Evolutionary conservation across 2,329 filamentous ascomycete species (phyloP), one percentile per base, ranked within the genome.

Genomic region (Peltaster fructicola): DNA sequence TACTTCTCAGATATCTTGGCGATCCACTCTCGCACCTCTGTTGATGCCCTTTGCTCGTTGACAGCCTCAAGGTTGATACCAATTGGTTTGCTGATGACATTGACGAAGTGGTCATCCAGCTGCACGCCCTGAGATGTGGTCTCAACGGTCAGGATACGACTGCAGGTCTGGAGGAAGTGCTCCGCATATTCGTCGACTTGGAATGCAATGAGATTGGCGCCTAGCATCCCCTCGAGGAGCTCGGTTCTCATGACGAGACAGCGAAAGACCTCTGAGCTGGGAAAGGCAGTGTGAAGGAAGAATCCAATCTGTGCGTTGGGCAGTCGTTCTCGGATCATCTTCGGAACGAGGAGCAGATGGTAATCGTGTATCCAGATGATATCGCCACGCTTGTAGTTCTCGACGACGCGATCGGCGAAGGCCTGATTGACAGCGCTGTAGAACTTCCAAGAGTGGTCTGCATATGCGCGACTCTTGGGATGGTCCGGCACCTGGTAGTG

Each of bases 401-500:
- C 75, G 23, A 91, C 62, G 30, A 95, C 82, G 46, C 74, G 75
- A 47, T 93, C 78, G 15, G 85, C 85, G 52, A 95, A 93, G 3
- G 76, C 80, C 50, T 88, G 76, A 54, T 93, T 93, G 44, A 93
- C 66, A 26, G 79, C 80, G 45, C 82, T 76, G 43, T 95, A 95
- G 57, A 80, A 91, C 38, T 82, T 68, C 81, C 84, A 95, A 1
- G 84, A 93, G 52, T 95, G 84, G 40, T 95, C 85, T 50, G 91
- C 77, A 49, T 92, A 95, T 0, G 85, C 85, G 33, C 95, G 95
- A 68, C 82, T 93, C 62, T 92, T 92, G 14, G 85, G 85, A 46
- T 91, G 90, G 47, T 95, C 88, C 0, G 85, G 88, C 31, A 95
- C 91, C 52, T 93, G 84, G 50, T 95, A 95, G 53, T 95, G 84